A percentile compares a stretch with the other conserved stretches of the same genome.
phyloP scores from a whole-genome alignment of 169 alveolate species.

The Cryptosporidium sp. region DNA sequence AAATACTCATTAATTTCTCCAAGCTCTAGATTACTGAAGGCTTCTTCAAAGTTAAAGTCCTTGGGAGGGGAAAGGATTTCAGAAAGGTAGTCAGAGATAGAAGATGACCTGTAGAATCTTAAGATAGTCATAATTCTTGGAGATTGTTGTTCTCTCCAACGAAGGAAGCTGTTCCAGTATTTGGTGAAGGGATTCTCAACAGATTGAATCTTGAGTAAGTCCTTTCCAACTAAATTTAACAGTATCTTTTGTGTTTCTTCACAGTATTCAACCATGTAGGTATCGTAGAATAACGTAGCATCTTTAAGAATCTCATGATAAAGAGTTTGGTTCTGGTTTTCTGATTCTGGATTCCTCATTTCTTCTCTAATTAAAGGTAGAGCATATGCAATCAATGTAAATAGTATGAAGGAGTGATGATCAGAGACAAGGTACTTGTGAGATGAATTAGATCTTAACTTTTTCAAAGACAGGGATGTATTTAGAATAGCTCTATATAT shows the following conservation, averaged over 20 bases:
- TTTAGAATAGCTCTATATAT: conserved; percentile 40
- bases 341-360: conserved; percentile 16
- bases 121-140: conserved; percentile 51
- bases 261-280: conserved; percentile 24
- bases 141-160: conserved; percentile 34
- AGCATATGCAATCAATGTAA: conserved; percentile 56
- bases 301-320: conserved; percentile 37
- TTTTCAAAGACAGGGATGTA: conserved; percentile 11
- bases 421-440: background rate
- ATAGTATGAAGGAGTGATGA: conserved; percentile 45
- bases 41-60: background rate
- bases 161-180: conserved; percentile 47
- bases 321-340: background rate
- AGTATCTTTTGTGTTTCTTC: conserved; percentile 7
- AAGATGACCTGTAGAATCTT: conserved; percentile 50
- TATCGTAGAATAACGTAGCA: conserved; percentile 18
- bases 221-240: background rate
- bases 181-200: conserved; percentile 34
- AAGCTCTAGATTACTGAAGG: background rate
- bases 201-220: background rate
- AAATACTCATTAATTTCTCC: conserved; percentile 50
- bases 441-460: background rate
- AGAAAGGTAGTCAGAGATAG: conserved; percentile 30
- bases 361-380: conserved; percentile 59
- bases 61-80: conserved; percentile 16